Base-by-base conservation (phyloP, 2,329 filamentous ascomycete species). In the Pyrenochaeta sp. region DNA sequence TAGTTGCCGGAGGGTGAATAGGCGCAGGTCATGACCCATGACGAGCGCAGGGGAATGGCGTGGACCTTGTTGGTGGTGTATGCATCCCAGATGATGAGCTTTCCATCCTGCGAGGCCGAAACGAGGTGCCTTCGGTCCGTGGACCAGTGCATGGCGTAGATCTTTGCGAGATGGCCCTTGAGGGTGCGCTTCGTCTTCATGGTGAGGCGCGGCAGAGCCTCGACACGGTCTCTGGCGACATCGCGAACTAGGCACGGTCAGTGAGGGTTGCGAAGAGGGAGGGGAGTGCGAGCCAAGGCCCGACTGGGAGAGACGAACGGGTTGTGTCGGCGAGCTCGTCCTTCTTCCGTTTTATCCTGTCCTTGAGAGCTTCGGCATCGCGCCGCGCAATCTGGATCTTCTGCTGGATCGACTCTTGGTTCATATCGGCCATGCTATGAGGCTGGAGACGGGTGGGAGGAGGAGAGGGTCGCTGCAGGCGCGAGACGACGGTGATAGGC, bases 101-200 rank as follows among this genome's bases (percentile, higher is more conserved):
- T 99, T 73, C 94, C 94, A 68, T 99, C 94, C 76, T 99, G 94
- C 61, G 94, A 99, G 54, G 94, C 94, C 9, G 94, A 97, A 38
- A 99, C 94, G 50, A 97, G 85, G 76, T 97, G 94, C 74, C 94
- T 87, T 69, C 94, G 86, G 77, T 99, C 94, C 55, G 94, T 99
- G 22, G 94, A 97, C 94, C 94, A 99, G 80, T 99, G 94, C 94
- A 99, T 99, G 65, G 94, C 94, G 75, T 99, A 99, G 67, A 99
- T 99, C 80, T 99, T 99, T 65, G 94, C 94, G 60, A 99, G 79
- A 81, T 99, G 94, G 58, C 94, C 94, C 80, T 97, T 97, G 60
- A 99, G 82, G 36, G 92, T 96, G 67, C 91, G 89, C 80, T 96
- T 94, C 56, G 93, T 89, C 82, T 94, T 96, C 94, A 99, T 97